These are phyloP conservation scores for Emmonsiellopsis sp. DNA, from an alignment of 2,329 filamentous ascomycete genomes.

Conservation along the genomic window DNA sequence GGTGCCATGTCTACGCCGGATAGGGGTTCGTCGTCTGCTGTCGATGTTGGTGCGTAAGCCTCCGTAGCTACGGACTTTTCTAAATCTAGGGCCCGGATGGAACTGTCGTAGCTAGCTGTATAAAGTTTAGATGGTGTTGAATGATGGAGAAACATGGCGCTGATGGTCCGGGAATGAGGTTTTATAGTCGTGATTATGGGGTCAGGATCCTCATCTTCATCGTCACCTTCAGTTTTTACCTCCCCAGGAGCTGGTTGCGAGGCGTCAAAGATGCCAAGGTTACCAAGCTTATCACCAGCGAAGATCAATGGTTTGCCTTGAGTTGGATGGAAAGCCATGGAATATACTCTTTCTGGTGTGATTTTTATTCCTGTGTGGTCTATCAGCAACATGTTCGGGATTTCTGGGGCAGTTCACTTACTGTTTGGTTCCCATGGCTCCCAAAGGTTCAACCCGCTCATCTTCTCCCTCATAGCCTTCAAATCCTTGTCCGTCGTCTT, in stretches of 20 bases:
- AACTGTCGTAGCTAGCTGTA: slow-evolving; percentile 86
- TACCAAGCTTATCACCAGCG: slow-evolving; percentile 87
- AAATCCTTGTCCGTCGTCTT: slow-evolving; percentile 70
- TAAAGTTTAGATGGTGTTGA: slow-evolving; percentile 67
- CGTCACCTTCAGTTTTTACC: slow-evolving; percentile 51
- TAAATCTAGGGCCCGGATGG: slow-evolving; percentile 78
- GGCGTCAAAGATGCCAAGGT: slow-evolving; percentile 82
- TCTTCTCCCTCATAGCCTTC: slow-evolving; percentile 62
- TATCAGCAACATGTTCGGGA: slow-evolving; percentile 2
- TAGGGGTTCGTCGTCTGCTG: slow-evolving; percentile 64
- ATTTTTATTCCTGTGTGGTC: slow-evolving; percentile 67
- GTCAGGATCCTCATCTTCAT: slow-evolving; percentile 55
- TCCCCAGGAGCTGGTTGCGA: slow-evolving; percentile 54
- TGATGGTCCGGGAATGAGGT: slow-evolving; percentile 79
- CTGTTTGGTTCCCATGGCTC: slow-evolving; percentile 74
- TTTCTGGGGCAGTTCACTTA: slow-evolving; percentile 29
- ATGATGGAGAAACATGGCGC: slow-evolving; percentile 69
- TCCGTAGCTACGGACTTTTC: slow-evolving; percentile 70
- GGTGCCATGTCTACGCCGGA: slow-evolving; percentile 74
- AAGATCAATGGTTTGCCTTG: slow-evolving; percentile 81
- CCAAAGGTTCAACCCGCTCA: slow-evolving; percentile 71
- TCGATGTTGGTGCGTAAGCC: slow-evolving; percentile 65
- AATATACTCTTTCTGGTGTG: slow-evolving; percentile 77
- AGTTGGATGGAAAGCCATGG: slow-evolving; percentile 80
- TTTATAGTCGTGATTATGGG: slow-evolving; percentile 86